Percentiles rank a stretch among this genome's conserved stretches.
phyloP scores from a whole-genome alignment of 768 basidiomycete species.

The Suillus sp. region DNA sequence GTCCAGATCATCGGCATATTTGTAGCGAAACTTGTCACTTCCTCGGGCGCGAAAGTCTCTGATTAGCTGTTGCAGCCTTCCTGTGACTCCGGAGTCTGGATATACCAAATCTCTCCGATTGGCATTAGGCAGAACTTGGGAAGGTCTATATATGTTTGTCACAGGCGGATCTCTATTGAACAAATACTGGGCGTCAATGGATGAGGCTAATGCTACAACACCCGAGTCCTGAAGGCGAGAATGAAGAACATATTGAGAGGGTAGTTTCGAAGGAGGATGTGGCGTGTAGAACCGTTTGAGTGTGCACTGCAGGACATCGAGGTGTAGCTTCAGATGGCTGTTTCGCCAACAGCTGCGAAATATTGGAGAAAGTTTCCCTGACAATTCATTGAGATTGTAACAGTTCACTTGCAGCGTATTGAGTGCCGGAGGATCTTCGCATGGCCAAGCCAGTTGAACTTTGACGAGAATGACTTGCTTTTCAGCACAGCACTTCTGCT shows the following conservation, averaged over 20 bases:
- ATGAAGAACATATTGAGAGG: constrained; percentile 14
- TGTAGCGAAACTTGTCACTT: constrained; percentile 14
- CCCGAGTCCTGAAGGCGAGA: neutral
- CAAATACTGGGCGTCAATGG: constrained; percentile 1
- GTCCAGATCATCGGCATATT: constrained; percentile 18
- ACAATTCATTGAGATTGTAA: constrained; percentile 15
- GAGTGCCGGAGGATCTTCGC: constrained; percentile 12
- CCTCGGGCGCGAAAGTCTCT: neutral
- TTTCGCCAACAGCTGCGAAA: constrained; percentile 26
- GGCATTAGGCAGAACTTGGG: neutral
- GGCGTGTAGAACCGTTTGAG: neutral
- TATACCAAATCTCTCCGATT: neutral
- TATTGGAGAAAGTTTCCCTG: neutral
- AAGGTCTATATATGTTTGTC: neutral
- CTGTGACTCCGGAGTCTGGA: neutral
- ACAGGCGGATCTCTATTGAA: constrained; percentile 14
- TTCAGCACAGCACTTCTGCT: constrained; percentile 15
- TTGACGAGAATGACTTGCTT: neutral
- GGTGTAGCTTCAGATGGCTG: constrained; percentile 18
- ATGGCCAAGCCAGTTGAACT: constrained; percentile 24
- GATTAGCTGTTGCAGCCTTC: constrained; percentile 15
- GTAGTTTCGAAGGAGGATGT: neutral
- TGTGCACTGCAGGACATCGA: constrained; percentile 16
- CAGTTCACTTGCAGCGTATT: neutral
- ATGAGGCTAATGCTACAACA: neutral